phyloP scores from a whole-genome alignment of 73 alveolate species.

The Uronychia binucleata region DNA sequence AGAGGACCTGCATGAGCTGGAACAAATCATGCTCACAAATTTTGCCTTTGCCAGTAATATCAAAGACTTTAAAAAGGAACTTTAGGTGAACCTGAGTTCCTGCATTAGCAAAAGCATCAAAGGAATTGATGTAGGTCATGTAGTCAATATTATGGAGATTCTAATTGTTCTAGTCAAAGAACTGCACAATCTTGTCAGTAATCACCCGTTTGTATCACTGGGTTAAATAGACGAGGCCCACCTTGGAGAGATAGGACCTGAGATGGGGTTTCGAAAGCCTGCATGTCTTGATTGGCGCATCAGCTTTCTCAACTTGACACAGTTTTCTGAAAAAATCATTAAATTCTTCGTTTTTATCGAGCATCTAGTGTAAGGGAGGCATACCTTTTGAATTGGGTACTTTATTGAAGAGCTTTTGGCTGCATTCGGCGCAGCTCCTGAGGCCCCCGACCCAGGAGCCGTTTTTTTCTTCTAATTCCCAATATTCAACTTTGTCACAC shows the following conservation, averaged over 20 bases:
- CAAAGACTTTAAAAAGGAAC: conserved; percentile 9
- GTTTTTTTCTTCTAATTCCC: too few species aligned
- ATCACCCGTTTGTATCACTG: conserved; percentile 1
- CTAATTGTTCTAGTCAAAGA: neutral
- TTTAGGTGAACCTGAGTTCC: neutral
- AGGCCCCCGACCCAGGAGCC: too few species aligned
- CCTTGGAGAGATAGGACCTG: neutral
- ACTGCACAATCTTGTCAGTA: neutral
- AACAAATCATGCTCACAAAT: conserved; percentile 16
- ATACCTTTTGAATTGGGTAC: too few species aligned
- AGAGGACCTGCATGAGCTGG: neutral
- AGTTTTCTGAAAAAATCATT: neutral
- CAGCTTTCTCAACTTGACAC: neutral
- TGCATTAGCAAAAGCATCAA: neutral
- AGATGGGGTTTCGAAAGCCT: neutral
- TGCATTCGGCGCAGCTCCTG: too few species aligned
- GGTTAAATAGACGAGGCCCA: neutral
- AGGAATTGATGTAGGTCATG: neutral
- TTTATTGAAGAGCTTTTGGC: too few species aligned
- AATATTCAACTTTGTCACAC: too few species aligned
- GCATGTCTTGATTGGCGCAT: neutral
- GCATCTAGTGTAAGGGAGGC: too few species aligned
- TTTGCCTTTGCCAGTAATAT: neutral
- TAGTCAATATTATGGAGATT: conserved; percentile 6
- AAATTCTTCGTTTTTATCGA: neutral